These are phyloP conservation scores for Pichia cabralensis DNA, from an alignment of 805 yeast species.

Conservation along the genomic window DNA sequence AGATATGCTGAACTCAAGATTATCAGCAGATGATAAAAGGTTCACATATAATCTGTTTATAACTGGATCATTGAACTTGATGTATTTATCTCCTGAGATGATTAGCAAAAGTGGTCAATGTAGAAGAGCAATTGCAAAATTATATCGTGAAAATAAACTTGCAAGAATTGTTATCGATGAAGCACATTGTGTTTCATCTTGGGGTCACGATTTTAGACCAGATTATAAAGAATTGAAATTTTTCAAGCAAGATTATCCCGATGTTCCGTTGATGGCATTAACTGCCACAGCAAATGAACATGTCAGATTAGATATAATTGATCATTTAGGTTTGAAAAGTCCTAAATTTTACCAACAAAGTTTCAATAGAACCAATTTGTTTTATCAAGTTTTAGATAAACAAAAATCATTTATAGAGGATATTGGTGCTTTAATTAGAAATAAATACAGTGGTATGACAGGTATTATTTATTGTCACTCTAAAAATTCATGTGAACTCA, in stretches of 20 bases:
- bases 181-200: conserved; percentile 95
- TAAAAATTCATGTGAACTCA: conserved; percentile 76
- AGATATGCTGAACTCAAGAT: conserved; percentile 79
- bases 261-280: conserved; percentile 86
- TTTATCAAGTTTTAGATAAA: conserved; percentile 68
- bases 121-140: conserved; percentile 46
- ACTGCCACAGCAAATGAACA: conserved; percentile 95
- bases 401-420: conserved; percentile 44
- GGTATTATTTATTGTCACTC: conserved; percentile 95
- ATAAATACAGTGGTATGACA: conserved; percentile 44
- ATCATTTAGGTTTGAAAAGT: conserved; percentile 53
- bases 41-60: conserved; percentile 52
- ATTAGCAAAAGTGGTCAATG: conserved; percentile 65
- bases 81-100: conserved; percentile 94
- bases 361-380: conserved; percentile 81
- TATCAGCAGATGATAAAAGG: conserved; percentile 50
- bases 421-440: conserved; percentile 44
- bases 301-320: conserved; percentile 77
- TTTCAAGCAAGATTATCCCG: conserved; percentile 66
- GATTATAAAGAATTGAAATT: conserved; percentile 76
- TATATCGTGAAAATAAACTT: conserved; percentile 45
- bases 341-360: conserved; percentile 76
- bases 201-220: conserved; percentile 99
- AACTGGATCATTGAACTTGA: conserved; percentile 59
- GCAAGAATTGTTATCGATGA: conserved; percentile 93